Conservation (phyloP, 345 rosid genomes). For the Gossypium arboreum region DNA sequence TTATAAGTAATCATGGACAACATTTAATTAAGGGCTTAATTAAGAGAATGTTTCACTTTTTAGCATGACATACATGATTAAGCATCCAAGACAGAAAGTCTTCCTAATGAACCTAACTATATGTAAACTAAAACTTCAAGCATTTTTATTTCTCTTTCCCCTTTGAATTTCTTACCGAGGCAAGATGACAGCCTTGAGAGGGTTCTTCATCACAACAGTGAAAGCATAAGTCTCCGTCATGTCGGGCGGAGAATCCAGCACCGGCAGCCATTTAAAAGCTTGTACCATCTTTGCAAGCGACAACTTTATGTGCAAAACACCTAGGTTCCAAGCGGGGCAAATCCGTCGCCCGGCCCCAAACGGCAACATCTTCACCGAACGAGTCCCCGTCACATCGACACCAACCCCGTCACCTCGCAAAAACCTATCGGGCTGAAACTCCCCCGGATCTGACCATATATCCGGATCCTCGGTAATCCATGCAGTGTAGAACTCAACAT, state of each 20-base stretch:
- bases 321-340: constrained; percentile 86
- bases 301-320: constrained; percentile 60
- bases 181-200: constrained; percentile 61
- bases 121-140: background rate
- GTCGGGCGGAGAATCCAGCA: constrained; percentile 62
- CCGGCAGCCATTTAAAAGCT: constrained; percentile 65
- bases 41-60: too few species aligned
- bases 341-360: constrained; percentile 93
- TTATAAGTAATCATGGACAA: too few species aligned
- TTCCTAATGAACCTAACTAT: background rate
- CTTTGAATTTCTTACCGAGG: constrained; percentile 33
- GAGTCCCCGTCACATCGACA: constrained; percentile 80
- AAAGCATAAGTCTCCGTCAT: constrained; percentile 82
- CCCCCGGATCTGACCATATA: constrained; percentile 65
- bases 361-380: constrained; percentile 72
- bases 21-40: too few species aligned
- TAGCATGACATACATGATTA: background rate
- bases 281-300: constrained; percentile 90
- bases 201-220: constrained; percentile 86
- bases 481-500: constrained; percentile 91
- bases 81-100: background rate
- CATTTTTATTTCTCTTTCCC: background rate
- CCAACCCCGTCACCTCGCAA: constrained; percentile 70
- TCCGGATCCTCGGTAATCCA: constrained; percentile 86
- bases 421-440: constrained; percentile 81